phyloP scores from a whole-genome alignment of 257 asterid species.

The Nicotiana obtusifolia region DNA sequence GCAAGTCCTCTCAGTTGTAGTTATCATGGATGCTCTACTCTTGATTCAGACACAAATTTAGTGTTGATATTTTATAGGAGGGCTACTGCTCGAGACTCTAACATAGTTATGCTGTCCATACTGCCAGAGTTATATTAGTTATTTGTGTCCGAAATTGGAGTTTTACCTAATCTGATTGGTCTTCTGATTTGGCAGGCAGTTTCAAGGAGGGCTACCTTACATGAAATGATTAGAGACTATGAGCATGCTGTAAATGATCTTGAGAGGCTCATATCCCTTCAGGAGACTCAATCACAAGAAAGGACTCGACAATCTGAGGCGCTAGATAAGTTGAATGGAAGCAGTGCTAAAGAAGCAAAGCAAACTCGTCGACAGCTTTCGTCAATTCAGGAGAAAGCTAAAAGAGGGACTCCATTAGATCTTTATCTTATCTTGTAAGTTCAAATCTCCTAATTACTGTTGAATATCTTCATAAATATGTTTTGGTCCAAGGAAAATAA shows the following conservation, averaged over 20 bases:
- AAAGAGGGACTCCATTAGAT: slow-evolving; percentile 53
- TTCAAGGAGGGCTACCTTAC: slow-evolving; percentile 87
- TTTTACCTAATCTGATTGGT: background rate
- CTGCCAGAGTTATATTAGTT: background rate
- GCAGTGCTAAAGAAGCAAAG: slow-evolving; percentile 54
- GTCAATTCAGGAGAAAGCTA: slow-evolving; percentile 60
- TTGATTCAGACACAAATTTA: background rate
- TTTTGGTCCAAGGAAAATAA: background rate
- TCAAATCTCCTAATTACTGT: slow-evolving; percentile 2
- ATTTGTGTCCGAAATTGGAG: background rate
- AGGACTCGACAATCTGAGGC: slow-evolving; percentile 28
- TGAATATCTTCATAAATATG: background rate
- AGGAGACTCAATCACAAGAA: slow-evolving; percentile 48
- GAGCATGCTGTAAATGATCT: slow-evolving; percentile 67
- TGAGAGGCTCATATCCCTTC: slow-evolving; percentile 58
- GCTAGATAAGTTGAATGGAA: slow-evolving; percentile 42
- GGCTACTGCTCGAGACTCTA: background rate
- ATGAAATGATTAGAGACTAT: slow-evolving; percentile 87
- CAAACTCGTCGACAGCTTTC: slow-evolving; percentile 60
- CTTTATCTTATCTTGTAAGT: slow-evolving; percentile 83
- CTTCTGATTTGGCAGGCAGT: slow-evolving; percentile 49
- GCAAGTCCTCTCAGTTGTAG: background rate
- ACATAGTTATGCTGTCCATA: background rate
- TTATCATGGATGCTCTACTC: too few relatives aligned
- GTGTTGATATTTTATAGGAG: background rate